A percentile compares a stretch with the other conserved stretches of the same genome.
Evolutionary conservation across 306 rosid species (phyloP).

Genomic region (Hippophae gyantsensis): DNA sequence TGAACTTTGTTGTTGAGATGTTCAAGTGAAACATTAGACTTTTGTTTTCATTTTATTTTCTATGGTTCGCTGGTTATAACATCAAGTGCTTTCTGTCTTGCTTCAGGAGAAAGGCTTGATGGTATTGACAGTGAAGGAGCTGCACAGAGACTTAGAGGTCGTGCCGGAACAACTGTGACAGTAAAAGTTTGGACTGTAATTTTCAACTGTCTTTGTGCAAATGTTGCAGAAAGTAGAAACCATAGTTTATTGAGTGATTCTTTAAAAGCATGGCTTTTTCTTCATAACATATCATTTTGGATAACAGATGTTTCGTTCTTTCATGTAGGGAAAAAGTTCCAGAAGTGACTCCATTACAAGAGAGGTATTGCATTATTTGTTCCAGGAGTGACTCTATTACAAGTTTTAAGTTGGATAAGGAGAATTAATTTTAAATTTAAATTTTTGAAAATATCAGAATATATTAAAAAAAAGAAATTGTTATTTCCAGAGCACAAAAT

Average conservation of each 20-base stretch:
- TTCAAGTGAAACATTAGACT: too few species aligned
- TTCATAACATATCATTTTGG: background rate
- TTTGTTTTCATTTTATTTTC: too few species aligned
- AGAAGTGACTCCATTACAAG: slow-evolving; percentile 31
- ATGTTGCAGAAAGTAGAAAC: slow-evolving; percentile 5
- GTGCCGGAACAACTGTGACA: slow-evolving; percentile 75
- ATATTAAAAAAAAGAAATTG: slow-evolving; percentile 4
- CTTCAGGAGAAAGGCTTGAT: slow-evolving; percentile 67
- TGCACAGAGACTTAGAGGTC: slow-evolving; percentile 78
- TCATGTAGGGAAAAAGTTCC: slow-evolving; percentile 43
- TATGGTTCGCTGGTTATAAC: background rate
- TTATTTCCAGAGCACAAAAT: too few species aligned
- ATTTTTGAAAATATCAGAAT: background rate
- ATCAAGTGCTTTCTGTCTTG: slow-evolving; percentile 12
- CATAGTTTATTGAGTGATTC: background rate
- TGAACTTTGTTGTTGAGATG: too few species aligned
- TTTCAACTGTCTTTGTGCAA: slow-evolving; percentile 10
- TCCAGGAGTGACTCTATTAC: background rate
- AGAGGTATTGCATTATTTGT: slow-evolving; percentile 46
- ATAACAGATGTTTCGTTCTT: slow-evolving; percentile 23
- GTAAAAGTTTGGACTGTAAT: slow-evolving; percentile 54
- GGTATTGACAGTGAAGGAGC: slow-evolving; percentile 79
- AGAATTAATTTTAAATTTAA: slow-evolving; percentile 12
- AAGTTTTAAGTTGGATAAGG: too few species aligned
- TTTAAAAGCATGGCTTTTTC: background rate